Evolutionary conservation across 306 rosid species (phyloP).

Genomic region (Aeschynomene evenia): DNA sequence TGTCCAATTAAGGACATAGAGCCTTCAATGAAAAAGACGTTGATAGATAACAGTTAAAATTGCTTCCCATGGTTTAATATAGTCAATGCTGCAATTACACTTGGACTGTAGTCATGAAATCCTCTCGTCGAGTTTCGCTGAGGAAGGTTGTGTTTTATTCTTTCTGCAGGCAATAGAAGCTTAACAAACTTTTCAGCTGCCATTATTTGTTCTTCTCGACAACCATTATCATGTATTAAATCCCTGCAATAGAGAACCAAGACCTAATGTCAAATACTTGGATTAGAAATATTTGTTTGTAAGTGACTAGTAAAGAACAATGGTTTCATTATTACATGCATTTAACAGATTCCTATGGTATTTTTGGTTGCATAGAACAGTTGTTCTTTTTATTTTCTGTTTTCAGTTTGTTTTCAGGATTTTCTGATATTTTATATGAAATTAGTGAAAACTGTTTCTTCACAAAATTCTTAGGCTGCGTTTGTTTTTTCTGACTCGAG

Average conservation of each 20-base stretch:
- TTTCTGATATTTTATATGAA: too few relatives aligned
- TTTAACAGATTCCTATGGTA: neutral
- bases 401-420: too few relatives aligned
- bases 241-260: slow-evolving; percentile 45
- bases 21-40: neutral
- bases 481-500: too few relatives aligned
- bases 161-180: slow-evolving; percentile 59
- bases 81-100: slow-evolving; percentile 68
- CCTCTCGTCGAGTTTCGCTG: slow-evolving; percentile 24
- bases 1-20: neutral
- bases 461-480: too few relatives aligned
- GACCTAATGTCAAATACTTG: slow-evolving; percentile 3
- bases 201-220: slow-evolving; percentile 56
- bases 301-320: neutral
- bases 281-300: neutral
- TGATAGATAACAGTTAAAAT: neutral
- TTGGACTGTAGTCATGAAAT: slow-evolving; percentile 47
- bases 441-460: too few relatives aligned
- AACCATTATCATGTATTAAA: slow-evolving; percentile 43
- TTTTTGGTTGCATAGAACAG: too few relatives aligned
- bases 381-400: too few relatives aligned
- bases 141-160: slow-evolving; percentile 14
- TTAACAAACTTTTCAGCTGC: slow-evolving; percentile 61
- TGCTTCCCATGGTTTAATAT: slow-evolving; percentile 50
- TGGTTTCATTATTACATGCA: neutral